A percentile compares a stretch with the other conserved stretches of the same genome.
Evolutionary conservation across 768 basidiomycete species (phyloP).

Genomic region (Hygrocybe coccinea): DNA sequence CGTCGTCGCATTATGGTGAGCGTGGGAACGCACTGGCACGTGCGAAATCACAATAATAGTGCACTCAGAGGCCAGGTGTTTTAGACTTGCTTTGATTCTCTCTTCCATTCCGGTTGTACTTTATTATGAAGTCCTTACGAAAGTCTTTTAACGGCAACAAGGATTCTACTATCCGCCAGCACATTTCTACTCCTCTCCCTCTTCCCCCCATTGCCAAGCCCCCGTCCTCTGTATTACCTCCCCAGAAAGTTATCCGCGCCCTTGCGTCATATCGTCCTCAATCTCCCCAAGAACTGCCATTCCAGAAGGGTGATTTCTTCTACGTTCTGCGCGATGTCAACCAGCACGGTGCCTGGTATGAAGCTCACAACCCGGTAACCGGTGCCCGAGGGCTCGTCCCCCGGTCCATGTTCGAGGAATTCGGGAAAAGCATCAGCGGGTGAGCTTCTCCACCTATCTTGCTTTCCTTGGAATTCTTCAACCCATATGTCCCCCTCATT

Average conservation of each 20-base stretch:
- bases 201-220: slow-evolving; percentile 68
- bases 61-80: neutral
- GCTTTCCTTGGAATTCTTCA: slow-evolving; percentile 9
- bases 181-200: slow-evolving; percentile 67
- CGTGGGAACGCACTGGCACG: no score
- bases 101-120: slow-evolving; percentile 1
- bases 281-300: slow-evolving; percentile 81
- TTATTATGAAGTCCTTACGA: slow-evolving; percentile 71
- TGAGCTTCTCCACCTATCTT: slow-evolving; percentile 34
- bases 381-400: slow-evolving; percentile 91
- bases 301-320: slow-evolving; percentile 95
- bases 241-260: slow-evolving; percentile 94
- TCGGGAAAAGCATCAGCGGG: slow-evolving; percentile 66
- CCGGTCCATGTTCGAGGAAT: slow-evolving; percentile 82
- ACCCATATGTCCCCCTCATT: slow-evolving; percentile 9
- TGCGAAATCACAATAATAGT: no score
- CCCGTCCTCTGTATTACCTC: slow-evolving; percentile 65
- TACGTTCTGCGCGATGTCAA: slow-evolving; percentile 81
- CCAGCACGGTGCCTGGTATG: slow-evolving; percentile 65
- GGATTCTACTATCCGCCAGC: slow-evolving; percentile 50
- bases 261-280: slow-evolving; percentile 58
- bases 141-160: slow-evolving; percentile 71
- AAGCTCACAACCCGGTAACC: slow-evolving; percentile 90
- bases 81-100: neutral
- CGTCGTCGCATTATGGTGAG: no score